Percentiles rank a stretch among this genome's conserved stretches.
Conservation (phyloP, 2,329 filamentous ascomycete genomes). For the Emergomyces pasteurianus region DNA sequence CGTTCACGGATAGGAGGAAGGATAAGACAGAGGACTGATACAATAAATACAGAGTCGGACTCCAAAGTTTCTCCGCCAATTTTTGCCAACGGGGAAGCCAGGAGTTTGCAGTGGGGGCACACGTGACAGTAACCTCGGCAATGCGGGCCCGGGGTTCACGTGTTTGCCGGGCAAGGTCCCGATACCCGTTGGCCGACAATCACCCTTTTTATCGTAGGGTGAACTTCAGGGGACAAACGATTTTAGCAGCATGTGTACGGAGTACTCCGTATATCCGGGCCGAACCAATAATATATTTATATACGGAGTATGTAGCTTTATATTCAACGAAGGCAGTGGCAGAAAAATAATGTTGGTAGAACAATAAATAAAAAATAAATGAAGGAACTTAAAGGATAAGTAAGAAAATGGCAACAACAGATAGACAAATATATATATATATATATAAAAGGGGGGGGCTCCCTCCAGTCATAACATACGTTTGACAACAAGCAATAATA, state of each 20-base stretch:
- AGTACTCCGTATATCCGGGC: not conserved
- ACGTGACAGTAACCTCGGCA: slow-evolving; percentile 1
- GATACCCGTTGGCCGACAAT: no score
- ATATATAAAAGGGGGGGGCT: not conserved
- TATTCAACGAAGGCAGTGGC: not conserved
- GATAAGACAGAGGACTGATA: not conserved
- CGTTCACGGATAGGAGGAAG: no score
- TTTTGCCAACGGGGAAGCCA: slow-evolving; percentile 4
- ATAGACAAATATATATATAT: no score
- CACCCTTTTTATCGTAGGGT: no score
- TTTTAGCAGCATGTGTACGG: no score
- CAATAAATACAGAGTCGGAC: no score
- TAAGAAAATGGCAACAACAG: not conserved
- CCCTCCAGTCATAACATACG: not conserved
- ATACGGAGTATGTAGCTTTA: not conserved
- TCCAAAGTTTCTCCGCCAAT: no score
- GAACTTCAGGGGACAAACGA: no score
- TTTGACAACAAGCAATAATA: not conserved
- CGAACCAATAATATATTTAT: not conserved
- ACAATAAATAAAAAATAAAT: not conserved
- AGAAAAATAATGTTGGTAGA: not conserved
- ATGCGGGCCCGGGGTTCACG: not conserved
- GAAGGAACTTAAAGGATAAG: not conserved
- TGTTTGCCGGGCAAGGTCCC: not conserved
- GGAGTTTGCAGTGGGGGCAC: not conserved